These are phyloP conservation scores for Aspergillus intermedius DNA, from an alignment of 2,329 filamentous ascomycete species.

Conservation along the genomic window DNA sequence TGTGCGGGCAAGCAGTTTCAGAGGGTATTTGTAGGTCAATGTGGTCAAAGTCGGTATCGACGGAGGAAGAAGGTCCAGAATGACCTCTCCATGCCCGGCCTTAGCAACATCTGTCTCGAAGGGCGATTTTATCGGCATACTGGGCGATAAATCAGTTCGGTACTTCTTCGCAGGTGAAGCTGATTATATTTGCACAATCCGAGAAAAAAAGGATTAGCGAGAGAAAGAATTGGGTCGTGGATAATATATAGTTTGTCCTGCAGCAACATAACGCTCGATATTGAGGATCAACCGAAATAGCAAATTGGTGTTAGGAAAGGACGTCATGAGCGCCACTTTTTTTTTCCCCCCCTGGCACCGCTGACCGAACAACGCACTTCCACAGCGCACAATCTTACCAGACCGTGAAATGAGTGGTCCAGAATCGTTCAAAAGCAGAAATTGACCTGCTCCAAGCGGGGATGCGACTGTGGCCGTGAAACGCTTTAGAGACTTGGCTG, in stretches of 20 bases:
- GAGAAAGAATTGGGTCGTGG: background rate
- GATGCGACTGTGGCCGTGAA: background rate
- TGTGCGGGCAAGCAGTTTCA: constrained; percentile 83
- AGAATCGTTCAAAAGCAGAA: too few species aligned
- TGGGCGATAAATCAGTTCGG: constrained; percentile 7
- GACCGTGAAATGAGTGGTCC: too few species aligned
- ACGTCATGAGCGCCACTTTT: constrained; percentile 1
- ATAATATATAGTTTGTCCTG: background rate
- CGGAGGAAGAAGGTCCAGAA: constrained; percentile 65
- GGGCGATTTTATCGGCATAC: constrained; percentile 51
- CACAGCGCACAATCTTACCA: background rate
- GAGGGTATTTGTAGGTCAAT: constrained; percentile 84
- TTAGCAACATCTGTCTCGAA: constrained; percentile 67
- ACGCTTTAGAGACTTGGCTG: background rate
- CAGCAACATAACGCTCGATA: constrained; percentile 8
- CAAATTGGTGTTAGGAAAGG: background rate
- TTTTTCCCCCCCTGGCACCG: background rate
- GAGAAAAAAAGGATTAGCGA: background rate
- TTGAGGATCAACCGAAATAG: background rate
- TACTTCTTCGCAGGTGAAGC: background rate
- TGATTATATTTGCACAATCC: background rate
- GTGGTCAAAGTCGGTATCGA: constrained; percentile 63
- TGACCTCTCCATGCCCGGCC: constrained; percentile 71
- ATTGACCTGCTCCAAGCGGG: background rate
- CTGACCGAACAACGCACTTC: background rate